A percentile compares a stretch with the other conserved stretches of the same genome.
These are phyloP conservation scores for Talaromyces thailandensis DNA, from an alignment of 495 filamentous ascomycete species.

Conservation along the genomic window DNA sequence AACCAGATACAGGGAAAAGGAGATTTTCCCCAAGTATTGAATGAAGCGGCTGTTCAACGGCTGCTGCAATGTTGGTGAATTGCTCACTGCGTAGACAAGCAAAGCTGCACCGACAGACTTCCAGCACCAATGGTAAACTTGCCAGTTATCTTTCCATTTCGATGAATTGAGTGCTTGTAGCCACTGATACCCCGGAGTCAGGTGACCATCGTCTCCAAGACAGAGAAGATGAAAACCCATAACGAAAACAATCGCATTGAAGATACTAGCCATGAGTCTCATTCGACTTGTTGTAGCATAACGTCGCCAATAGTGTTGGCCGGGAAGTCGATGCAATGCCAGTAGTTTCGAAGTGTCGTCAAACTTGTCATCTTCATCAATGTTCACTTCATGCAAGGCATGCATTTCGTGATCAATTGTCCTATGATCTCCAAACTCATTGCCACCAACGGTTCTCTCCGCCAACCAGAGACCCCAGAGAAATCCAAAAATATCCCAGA, in stretches of 20 bases:
- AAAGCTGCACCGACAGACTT: conserved; percentile 15
- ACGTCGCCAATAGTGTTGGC: conserved; percentile 5
- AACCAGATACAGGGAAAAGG: conserved; percentile 18
- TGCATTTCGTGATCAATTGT: neutral
- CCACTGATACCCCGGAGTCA: conserved; percentile 16
- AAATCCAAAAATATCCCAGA: conserved; percentile 39
- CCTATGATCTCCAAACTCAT: neutral
- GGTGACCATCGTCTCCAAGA: conserved; percentile 15
- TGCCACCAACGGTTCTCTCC: conserved; percentile 22
- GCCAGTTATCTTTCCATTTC: conserved; percentile 15
- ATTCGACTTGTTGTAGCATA: neutral
- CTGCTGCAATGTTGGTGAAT: conserved; percentile 14
- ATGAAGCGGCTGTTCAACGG: neutral
- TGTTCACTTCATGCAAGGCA: neutral
- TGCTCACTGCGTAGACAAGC: conserved; percentile 14
- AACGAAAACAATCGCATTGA: conserved; percentile 5
- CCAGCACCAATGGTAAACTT: conserved; percentile 14
- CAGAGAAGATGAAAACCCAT: conserved; percentile 17
- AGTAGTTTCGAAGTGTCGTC: neutral
- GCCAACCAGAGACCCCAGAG: conserved; percentile 33
- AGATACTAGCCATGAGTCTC: conserved; percentile 8
- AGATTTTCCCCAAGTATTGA: conserved; percentile 18
- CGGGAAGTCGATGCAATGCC: neutral
- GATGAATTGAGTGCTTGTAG: conserved; percentile 12
- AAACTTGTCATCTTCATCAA: neutral